phyloP scores from a whole-genome alignment of 306 rosid genomes.

The Chamaecrista fasciculata region DNA sequence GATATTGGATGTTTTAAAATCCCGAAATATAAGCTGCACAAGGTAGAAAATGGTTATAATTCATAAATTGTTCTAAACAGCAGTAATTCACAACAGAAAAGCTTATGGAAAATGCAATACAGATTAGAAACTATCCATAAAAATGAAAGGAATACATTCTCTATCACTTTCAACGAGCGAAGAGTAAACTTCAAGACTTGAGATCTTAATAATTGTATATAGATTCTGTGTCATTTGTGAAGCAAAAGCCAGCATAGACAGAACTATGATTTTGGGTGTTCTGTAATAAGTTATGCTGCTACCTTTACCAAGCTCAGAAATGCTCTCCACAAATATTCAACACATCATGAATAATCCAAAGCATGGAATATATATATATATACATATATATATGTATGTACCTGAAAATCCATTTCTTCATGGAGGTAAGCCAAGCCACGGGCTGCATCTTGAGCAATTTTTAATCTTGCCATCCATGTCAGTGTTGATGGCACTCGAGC shows the following conservation, averaged over 20 bases:
- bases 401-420: conserved; percentile 99
- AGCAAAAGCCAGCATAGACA: conserved; percentile 4
- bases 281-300: neutral
- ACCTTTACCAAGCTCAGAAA: neutral
- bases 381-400: neutral
- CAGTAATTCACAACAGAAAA: neutral
- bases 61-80: conserved; percentile 27
- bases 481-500: conserved; percentile 59
- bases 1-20: conserved; percentile 87
- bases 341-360: neutral
- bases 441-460: conserved; percentile 84
- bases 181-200: conserved; percentile 6
- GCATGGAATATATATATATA: neutral
- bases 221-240: neutral
- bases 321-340: neutral
- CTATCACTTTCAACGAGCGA: conserved; percentile 7
- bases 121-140: conserved; percentile 1
- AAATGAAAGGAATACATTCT: neutral
- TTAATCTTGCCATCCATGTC: conserved; percentile 70
- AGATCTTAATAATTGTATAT: neutral
- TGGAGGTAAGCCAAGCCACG: conserved; percentile 92
- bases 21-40: conserved; percentile 93
- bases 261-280: neutral
- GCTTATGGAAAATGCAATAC: conserved; percentile 23
- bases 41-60: conserved; percentile 32